Percentiles rank a stretch among this genome's conserved stretches.
These are phyloP conservation scores for Dissophora globulifera DNA, from an alignment of 192 early-diverging fungal genomes.

Conservation along the genomic window DNA sequence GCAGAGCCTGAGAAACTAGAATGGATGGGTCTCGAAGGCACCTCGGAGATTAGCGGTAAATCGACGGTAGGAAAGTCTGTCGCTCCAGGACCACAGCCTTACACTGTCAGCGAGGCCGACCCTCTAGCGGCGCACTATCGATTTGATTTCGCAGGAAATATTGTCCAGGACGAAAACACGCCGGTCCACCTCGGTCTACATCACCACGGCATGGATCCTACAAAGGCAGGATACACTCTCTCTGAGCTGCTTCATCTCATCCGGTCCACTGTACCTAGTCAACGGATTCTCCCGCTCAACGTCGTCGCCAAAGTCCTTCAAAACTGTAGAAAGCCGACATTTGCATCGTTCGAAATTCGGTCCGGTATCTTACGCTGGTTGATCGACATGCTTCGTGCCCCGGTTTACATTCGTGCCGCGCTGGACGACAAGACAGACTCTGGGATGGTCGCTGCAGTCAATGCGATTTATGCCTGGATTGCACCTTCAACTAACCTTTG, in stretches of 20 bases:
- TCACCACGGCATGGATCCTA: slow-evolving; percentile 90
- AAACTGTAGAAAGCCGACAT: slow-evolving; percentile 48
- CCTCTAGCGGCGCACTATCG: slow-evolving; percentile 64
- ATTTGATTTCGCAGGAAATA: slow-evolving; percentile 83
- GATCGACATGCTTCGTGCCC: slow-evolving; percentile 55
- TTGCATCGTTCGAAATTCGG: slow-evolving; percentile 40
- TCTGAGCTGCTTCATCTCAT: slow-evolving; percentile 84
- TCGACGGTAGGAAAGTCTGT: slow-evolving; percentile 52
- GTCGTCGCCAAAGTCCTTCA: slow-evolving; percentile 68
- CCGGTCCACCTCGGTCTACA: slow-evolving; percentile 79
- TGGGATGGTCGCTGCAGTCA: slow-evolving; percentile 63
- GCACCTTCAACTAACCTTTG: slow-evolving; percentile 18
- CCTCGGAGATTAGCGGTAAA: slow-evolving; percentile 21
- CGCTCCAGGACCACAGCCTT: slow-evolving; percentile 60
- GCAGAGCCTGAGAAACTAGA: slow-evolving; percentile 72
- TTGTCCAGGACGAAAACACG: slow-evolving; percentile 66
- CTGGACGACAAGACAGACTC: slow-evolving; percentile 74
- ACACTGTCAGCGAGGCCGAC: slow-evolving; percentile 59
- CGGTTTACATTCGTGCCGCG: slow-evolving; percentile 69
- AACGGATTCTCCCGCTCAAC: slow-evolving; percentile 76
- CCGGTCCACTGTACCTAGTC: slow-evolving; percentile 83
- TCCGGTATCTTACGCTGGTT: slow-evolving; percentile 45
- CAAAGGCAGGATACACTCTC: slow-evolving; percentile 86
- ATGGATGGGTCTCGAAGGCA: slow-evolving; percentile 67
- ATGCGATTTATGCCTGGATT: slow-evolving; percentile 58